Percentiles rank a stretch among this genome's conserved stretches.
phyloP scores from a whole-genome alignment of 2,329 filamentous ascomycete genomes.

The Neonectria neomacrospora region DNA sequence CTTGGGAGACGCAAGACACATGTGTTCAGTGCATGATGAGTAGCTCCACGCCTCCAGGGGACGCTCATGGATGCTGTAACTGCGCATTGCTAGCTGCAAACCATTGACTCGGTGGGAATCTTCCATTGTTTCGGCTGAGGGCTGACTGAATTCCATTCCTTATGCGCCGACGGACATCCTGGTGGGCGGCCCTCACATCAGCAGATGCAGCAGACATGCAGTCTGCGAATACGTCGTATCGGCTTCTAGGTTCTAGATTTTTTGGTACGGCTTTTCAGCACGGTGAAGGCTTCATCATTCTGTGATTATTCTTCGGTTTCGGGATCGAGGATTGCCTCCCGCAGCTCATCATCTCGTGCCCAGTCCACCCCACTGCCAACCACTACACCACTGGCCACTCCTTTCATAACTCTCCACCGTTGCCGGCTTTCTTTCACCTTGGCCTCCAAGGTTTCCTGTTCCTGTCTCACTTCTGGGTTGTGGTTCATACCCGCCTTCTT shows the following conservation, averaged over 20 bases:
- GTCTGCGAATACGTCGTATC: constrained; percentile 5
- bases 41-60: constrained; percentile 19
- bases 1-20: constrained; percentile 30
- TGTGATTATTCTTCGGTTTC: constrained; percentile 56
- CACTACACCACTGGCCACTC: constrained; percentile 79
- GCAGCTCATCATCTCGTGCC: constrained; percentile 74
- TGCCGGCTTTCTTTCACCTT: constrained; percentile 71
- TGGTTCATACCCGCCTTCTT: constrained; percentile 65
- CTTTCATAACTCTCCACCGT: constrained; percentile 80
- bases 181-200: constrained; percentile 5
- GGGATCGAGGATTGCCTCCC: constrained; percentile 77
- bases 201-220: constrained; percentile 5
- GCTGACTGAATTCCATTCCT: neutral
- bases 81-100: constrained; percentile 34
- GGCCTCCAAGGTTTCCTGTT: constrained; percentile 68
- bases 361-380: constrained; percentile 87
- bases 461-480: constrained; percentile 62
- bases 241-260: neutral
- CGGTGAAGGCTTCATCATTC: constrained; percentile 16
- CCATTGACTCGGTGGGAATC: constrained; percentile 11
- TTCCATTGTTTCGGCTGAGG: constrained; percentile 8
- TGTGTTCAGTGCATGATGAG: constrained; percentile 36
- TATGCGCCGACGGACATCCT: neutral
- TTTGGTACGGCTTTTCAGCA: neutral
- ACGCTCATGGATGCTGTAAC: constrained; percentile 23